A percentile compares a stretch with the other conserved stretches of the same genome.
Conservation (phyloP, 2,329 filamentous ascomycete genomes). For the Calonectria ilicicola region DNA sequence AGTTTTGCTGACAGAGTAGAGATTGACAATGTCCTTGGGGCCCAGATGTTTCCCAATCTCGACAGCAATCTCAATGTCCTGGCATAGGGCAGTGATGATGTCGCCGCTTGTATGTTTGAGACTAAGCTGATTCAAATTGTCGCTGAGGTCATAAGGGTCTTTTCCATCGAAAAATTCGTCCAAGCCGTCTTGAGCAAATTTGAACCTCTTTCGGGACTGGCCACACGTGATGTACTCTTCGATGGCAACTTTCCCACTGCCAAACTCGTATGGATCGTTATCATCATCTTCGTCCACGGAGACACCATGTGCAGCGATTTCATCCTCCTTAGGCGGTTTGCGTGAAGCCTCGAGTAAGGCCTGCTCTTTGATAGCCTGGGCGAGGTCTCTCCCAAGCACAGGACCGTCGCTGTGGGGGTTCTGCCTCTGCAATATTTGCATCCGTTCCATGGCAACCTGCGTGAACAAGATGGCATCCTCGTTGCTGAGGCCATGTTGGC, state of each 20-base stretch:
- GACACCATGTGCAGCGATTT: neutral
- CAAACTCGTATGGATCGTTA: neutral
- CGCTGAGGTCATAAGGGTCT: constrained; percentile 43
- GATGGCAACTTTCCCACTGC: neutral
- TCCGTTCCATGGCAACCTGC: neutral
- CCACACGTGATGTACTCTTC: constrained; percentile 25
- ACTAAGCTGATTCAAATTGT: constrained; percentile 29
- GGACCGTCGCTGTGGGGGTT: neutral
- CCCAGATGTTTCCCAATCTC: constrained; percentile 66
- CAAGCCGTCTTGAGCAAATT: constrained; percentile 43
- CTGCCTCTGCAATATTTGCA: neutral
- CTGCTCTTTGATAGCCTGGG: neutral
- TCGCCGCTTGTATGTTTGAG: constrained; percentile 49
- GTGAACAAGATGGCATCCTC: neutral
- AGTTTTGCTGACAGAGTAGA: constrained; percentile 73
- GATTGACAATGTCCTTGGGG: constrained; percentile 67
- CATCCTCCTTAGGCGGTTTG: neutral
- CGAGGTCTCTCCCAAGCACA: neutral
- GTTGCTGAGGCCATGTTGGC: neutral
- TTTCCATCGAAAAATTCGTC: constrained; percentile 44
- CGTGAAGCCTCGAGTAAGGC: neutral
- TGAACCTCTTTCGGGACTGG: constrained; percentile 40
- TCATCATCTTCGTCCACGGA: neutral
- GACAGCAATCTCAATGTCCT: constrained; percentile 64
- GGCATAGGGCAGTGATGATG: constrained; percentile 57